Conservation (phyloP, 768 basidiomycete genomes). For the Kwoniella dendrophila region DNA sequence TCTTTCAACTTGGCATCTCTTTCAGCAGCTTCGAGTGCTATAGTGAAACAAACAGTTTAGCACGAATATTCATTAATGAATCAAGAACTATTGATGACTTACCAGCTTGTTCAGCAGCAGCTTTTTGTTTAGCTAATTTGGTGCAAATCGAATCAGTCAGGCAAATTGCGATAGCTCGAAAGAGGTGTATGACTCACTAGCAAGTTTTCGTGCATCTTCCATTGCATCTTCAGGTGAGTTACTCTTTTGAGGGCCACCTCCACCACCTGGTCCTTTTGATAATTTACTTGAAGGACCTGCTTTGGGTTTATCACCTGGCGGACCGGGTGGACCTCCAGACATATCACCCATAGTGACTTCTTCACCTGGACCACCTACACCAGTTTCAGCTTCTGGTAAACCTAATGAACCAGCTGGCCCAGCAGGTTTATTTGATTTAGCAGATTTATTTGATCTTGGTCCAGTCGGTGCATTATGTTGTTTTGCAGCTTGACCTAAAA, state of each 20-base stretch:
- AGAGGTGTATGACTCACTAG: conserved; percentile 26
- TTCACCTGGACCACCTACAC: conserved; percentile 12
- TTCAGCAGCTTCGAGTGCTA: conserved; percentile 47
- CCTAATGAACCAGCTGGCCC: conserved; percentile 11
- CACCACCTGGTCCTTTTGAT: conserved; percentile 30
- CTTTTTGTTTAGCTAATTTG: conserved; percentile 43
- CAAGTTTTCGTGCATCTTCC: conserved; percentile 46
- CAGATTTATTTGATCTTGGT: conserved; percentile 9
- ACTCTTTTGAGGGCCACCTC: neutral
- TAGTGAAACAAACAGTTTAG: neutral
- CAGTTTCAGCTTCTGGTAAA: conserved; percentile 8
- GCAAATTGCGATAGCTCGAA: neutral
- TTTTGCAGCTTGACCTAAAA: conserved; percentile 11
- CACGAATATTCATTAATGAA: no score
- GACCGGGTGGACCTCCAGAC: conserved; percentile 1
- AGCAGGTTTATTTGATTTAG: neutral
- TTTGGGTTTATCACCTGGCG: conserved; percentile 9
- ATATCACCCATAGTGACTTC: conserved; percentile 14
- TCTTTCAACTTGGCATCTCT: conserved; percentile 34
- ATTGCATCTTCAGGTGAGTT: conserved; percentile 26
- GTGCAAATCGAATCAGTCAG: neutral
- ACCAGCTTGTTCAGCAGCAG: conserved; percentile 46
- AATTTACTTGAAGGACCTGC: conserved; percentile 22
- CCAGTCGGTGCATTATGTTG: conserved; percentile 9
- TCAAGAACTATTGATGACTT: conserved; percentile 5